Conservation (phyloP, 2,329 filamentous ascomycete genomes). For the Penicillium sp. region DNA sequence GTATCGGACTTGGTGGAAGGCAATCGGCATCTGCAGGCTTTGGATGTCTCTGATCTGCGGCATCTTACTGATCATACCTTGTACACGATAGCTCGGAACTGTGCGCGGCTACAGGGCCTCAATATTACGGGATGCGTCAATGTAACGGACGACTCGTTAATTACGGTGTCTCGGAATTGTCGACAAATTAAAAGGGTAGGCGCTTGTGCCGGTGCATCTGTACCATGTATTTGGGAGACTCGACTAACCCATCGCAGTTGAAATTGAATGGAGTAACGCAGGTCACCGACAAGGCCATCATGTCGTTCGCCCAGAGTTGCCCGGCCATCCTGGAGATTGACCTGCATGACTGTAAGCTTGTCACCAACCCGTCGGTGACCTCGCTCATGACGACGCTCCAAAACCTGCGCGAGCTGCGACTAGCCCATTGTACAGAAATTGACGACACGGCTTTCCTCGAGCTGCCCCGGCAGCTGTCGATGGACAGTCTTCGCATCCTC, state of each 20-base stretch:
- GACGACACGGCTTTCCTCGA: slow-evolving; percentile 80
- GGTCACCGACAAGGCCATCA: slow-evolving; percentile 69
- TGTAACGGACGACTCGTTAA: slow-evolving; percentile 78
- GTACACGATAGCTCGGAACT: slow-evolving; percentile 69
- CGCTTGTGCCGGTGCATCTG: too few relatives aligned
- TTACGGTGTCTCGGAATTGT: slow-evolving; percentile 70
- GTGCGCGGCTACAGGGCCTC: slow-evolving; percentile 74
- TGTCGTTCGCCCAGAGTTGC: slow-evolving; percentile 79
- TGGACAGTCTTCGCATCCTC: slow-evolving; percentile 83
- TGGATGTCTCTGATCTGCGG: slow-evolving; percentile 77
- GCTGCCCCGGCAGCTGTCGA: slow-evolving; percentile 56
- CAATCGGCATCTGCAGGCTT: slow-evolving; percentile 71
- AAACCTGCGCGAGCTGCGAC: slow-evolving; percentile 81
- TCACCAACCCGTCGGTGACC: slow-evolving; percentile 76
- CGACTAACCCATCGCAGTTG: too few relatives aligned
- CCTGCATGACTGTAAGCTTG: slow-evolving; percentile 70
- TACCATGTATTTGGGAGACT: too few relatives aligned
- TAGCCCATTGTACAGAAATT: slow-evolving; percentile 76
- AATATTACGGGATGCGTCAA: slow-evolving; percentile 81
- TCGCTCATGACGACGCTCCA: slow-evolving; percentile 67
- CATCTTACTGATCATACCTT: slow-evolving; percentile 76
- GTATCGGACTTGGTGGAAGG: slow-evolving; percentile 69
- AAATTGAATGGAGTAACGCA: slow-evolving; percentile 91
- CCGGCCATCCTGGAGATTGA: slow-evolving; percentile 94
- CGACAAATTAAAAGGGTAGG: slow-evolving; percentile 77